Evolutionary conservation across 768 basidiomycete species (phyloP), one percentile per base, ranked within the genome.

Genomic region (Termitomyces sp.): DNA sequence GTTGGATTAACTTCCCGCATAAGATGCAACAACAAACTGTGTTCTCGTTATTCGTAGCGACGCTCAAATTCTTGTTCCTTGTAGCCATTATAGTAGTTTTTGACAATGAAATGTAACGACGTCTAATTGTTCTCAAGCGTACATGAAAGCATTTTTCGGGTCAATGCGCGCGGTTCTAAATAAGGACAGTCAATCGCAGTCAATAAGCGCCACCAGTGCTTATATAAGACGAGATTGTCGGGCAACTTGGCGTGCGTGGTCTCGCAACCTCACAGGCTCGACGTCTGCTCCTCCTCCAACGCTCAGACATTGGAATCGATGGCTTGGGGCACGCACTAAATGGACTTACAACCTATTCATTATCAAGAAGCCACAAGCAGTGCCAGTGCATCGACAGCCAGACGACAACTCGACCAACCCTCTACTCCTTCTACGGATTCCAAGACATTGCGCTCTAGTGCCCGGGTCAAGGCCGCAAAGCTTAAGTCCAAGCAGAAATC

Each of bases 301-400:
- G 66, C 71, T 72, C 71, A 72, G 65, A 75, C 67, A 69, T 70
- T 68, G 68, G 76, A 71, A 83, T 89, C 89, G 86, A 92, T 92
- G 89, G 89, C 89, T 86, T 86, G 83, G 84, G 74, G 86, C 81
- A 85, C 82, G 79, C 79, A 84, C 88, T 91, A 91, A 91, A 92
- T 92, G 90, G 90, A 92, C 87, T 84, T 88, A 84, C 82, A 83
- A 89, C 83, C 81, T 77, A 75, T 74, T 69, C 76, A 89, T 79
- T 78, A 81, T 68, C 82, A 81, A 80, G 83, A 86, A 83, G 85
- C 85, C 82, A 82, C 81, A 73, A 81, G 77, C 77, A 83, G 81
- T 82, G 81, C 83, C 74, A 86, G 80, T 75, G 71, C 78, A 77
- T 74, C 76, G 63, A 57, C 64, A 53, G 53, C 67, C 72, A 75